These are phyloP conservation scores for Solanum medicagineum DNA, from an alignment of 257 asterid species.

Conservation along the genomic window DNA sequence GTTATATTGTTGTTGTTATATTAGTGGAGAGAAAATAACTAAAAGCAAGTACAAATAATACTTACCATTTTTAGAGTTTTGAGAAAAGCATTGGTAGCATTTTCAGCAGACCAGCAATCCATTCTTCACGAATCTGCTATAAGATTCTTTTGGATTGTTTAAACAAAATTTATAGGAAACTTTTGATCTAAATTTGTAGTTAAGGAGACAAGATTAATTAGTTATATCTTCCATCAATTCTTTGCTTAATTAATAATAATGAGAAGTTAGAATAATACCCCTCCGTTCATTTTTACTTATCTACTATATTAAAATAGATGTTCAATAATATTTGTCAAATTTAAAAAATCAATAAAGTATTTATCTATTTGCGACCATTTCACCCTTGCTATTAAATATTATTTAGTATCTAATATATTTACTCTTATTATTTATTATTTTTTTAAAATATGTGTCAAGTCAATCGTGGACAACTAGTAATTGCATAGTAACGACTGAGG, in stretches of 20 bases:
- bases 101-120: slow-evolving; percentile 80
- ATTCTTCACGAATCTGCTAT: slow-evolving; percentile 4
- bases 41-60: background rate
- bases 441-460: too few relatives aligned
- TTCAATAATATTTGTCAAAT: too few relatives aligned
- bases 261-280: background rate
- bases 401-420: too few relatives aligned
- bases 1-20: background rate
- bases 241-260: background rate
- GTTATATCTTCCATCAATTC: background rate
- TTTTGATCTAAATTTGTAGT: background rate
- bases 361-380: too few relatives aligned
- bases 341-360: too few relatives aligned
- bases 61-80: slow-evolving; percentile 57
- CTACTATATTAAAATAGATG: too few relatives aligned
- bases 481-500: slow-evolving; percentile 4
- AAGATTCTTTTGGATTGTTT: background rate
- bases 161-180: background rate
- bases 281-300: too few relatives aligned
- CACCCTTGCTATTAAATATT: too few relatives aligned
- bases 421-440: too few relatives aligned
- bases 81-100: slow-evolving; percentile 61
- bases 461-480: too few relatives aligned
- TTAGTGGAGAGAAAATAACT: background rate
- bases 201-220: background rate